Conservation (phyloP, 2,329 filamentous ascomycete species). For the Phaeophleospora eucalypticola region DNA sequence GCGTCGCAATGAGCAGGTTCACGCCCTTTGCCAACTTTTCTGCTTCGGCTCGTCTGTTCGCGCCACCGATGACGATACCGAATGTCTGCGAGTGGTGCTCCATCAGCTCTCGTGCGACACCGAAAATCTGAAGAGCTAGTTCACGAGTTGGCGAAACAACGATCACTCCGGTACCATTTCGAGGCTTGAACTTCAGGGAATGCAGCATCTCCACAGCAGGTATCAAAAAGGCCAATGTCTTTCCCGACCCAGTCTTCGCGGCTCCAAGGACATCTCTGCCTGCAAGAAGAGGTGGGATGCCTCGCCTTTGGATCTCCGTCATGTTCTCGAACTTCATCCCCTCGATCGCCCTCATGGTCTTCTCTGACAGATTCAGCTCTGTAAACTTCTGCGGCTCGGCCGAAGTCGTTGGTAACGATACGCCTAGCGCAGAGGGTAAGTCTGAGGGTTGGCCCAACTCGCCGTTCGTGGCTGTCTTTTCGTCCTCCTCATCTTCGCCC, state of each 20-base stretch:
- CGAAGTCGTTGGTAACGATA: constrained; percentile 57
- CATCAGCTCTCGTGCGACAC: constrained; percentile 90
- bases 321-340: constrained; percentile 93
- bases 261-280: constrained; percentile 91
- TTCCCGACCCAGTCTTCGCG: constrained; percentile 93
- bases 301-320: constrained; percentile 88
- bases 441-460: constrained; percentile 41
- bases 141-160: constrained; percentile 92
- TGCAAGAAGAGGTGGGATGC: constrained; percentile 81
- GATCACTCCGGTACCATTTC: constrained; percentile 87
- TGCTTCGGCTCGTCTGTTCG: constrained; percentile 83
- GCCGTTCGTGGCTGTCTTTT: constrained; percentile 13
- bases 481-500: constrained; percentile 29
- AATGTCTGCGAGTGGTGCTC: constrained; percentile 90
- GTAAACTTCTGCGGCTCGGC: constrained; percentile 66
- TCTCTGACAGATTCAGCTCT: constrained; percentile 80
- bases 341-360: constrained; percentile 80
- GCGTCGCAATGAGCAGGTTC: constrained; percentile 90
- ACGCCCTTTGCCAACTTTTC: constrained; percentile 93
- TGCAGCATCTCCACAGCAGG: constrained; percentile 91
- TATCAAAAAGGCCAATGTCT: constrained; percentile 91
- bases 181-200: constrained; percentile 85
- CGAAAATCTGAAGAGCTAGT: constrained; percentile 91
- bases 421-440: constrained; percentile 52
- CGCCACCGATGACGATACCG: constrained; percentile 93